Conservation (phyloP, 306 rosid genomes). For the Dryas octopetala region DNA sequence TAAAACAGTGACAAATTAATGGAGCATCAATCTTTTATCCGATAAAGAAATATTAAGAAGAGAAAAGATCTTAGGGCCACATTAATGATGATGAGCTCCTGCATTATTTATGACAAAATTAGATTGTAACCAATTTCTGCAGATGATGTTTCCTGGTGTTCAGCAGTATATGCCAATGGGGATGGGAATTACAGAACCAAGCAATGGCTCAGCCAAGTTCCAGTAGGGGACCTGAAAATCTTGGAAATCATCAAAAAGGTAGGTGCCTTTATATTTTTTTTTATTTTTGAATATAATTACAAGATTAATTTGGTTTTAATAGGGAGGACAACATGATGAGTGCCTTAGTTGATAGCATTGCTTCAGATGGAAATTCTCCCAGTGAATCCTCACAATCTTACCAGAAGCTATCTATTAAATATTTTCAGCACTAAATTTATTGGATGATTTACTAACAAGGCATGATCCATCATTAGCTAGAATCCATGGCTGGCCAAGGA, state of each 20-base stretch:
- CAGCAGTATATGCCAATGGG: constrained; percentile 72
- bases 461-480: neutral
- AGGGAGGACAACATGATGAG: neutral
- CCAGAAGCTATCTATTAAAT: neutral
- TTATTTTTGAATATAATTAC: neutral
- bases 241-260: constrained; percentile 52
- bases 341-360: neutral
- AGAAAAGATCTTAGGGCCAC: neutral
- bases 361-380: neutral
- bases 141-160: constrained; percentile 83
- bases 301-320: constrained; percentile 18
- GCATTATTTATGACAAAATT: constrained; percentile 23
- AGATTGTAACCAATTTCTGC: constrained; percentile 30
- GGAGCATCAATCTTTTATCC: too few species aligned
- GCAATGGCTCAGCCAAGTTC: constrained; percentile 48
- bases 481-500: too few species aligned
- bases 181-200: constrained; percentile 59
- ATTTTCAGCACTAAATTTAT: too few species aligned
- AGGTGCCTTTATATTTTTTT: constrained; percentile 1
- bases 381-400: neutral
- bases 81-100: neutral
- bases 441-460: too few species aligned
- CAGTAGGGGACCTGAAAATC: constrained; percentile 48
- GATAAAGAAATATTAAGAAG: too few species aligned
- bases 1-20: too few species aligned